phyloP scores from a whole-genome alignment of 768 basidiomycete genomes.

The Artomyces pyxidatus region DNA sequence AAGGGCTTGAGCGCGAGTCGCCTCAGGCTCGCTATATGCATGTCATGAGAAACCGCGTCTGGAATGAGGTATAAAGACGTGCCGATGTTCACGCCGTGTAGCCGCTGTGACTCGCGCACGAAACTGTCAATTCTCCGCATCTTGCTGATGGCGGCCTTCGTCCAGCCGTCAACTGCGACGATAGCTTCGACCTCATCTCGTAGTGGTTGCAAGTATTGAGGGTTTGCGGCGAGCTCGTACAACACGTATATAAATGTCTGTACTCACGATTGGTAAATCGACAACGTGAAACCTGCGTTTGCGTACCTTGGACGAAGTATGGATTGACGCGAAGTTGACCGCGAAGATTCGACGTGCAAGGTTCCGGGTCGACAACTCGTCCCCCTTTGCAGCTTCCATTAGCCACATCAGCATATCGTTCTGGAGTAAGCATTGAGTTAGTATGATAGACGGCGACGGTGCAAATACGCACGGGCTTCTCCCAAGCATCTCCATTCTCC shows the following conservation, averaged over 20 bases:
- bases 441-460: no score
- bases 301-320: constrained; percentile 20
- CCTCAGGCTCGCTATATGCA: constrained; percentile 11
- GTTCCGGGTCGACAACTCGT: constrained; percentile 23
- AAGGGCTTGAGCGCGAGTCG: constrained; percentile 26
- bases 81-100: constrained; percentile 20
- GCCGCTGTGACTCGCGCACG: constrained; percentile 23
- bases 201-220: constrained; percentile 20
- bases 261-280: background rate
- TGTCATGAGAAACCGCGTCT: background rate
- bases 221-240: constrained; percentile 22
- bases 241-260: constrained; percentile 22
- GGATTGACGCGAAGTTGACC: constrained; percentile 26
- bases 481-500: background rate
- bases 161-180: constrained; percentile 19
- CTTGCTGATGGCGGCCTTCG: constrained; percentile 22
- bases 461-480: no score
- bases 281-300: background rate
- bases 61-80: constrained; percentile 3
- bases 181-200: constrained; percentile 25
- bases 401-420: constrained; percentile 36
- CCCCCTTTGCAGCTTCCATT: constrained; percentile 23
- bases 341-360: constrained; percentile 21
- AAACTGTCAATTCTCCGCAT: constrained; percentile 31
- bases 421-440: constrained; percentile 16